Evolutionary conservation across 495 filamentous ascomycete genomes (phyloP).

Genomic region (Lineolata rhizophorae): DNA sequence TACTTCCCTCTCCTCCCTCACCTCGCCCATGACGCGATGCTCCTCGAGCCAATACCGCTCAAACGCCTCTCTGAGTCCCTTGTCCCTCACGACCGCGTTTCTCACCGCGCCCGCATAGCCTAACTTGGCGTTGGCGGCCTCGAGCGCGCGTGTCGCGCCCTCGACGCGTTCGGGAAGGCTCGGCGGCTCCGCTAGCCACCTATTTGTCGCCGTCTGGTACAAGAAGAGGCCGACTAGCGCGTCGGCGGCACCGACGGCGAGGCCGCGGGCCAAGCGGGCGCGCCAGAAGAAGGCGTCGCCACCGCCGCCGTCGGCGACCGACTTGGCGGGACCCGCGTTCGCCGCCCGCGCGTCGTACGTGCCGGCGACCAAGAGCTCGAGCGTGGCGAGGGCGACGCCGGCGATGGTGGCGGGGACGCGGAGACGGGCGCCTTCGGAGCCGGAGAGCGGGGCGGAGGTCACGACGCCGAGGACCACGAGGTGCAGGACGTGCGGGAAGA

Average conservation of each 20-base stretch:
- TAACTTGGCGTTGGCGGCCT: slow-evolving; percentile 26
- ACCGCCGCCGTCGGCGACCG: too few relatives aligned
- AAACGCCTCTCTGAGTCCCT: slow-evolving; percentile 26
- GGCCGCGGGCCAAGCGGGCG: slow-evolving; percentile 32
- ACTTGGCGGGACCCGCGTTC: slow-evolving; percentile 29
- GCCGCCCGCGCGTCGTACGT: slow-evolving; percentile 35
- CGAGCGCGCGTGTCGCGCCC: slow-evolving; percentile 20
- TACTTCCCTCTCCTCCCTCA: slow-evolving; percentile 31
- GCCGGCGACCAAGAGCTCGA: slow-evolving; percentile 39
- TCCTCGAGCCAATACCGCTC: slow-evolving; percentile 37
- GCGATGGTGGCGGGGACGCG: slow-evolving; percentile 43
- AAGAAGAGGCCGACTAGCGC: slow-evolving; percentile 33
- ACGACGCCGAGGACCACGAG: slow-evolving; percentile 43
- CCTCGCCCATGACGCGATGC: slow-evolving; percentile 14
- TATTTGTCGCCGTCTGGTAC: slow-evolving; percentile 57
- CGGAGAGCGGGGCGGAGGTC: slow-evolving; percentile 31
- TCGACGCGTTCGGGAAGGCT: slow-evolving; percentile 26
- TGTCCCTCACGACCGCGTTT: slow-evolving; percentile 36
- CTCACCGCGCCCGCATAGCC: slow-evolving; percentile 27
- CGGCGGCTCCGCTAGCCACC: slow-evolving; percentile 34
- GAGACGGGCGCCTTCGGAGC: slow-evolving; percentile 39
- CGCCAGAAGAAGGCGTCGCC: slow-evolving; percentile 40
- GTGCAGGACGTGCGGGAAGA: slow-evolving; percentile 60
- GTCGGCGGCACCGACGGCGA: slow-evolving; percentile 40
- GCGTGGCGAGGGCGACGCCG: slow-evolving; percentile 30